These are phyloP conservation scores for Waltergamsia citrina DNA, from an alignment of 2,329 filamentous ascomycete genomes.

Conservation along the genomic window DNA sequence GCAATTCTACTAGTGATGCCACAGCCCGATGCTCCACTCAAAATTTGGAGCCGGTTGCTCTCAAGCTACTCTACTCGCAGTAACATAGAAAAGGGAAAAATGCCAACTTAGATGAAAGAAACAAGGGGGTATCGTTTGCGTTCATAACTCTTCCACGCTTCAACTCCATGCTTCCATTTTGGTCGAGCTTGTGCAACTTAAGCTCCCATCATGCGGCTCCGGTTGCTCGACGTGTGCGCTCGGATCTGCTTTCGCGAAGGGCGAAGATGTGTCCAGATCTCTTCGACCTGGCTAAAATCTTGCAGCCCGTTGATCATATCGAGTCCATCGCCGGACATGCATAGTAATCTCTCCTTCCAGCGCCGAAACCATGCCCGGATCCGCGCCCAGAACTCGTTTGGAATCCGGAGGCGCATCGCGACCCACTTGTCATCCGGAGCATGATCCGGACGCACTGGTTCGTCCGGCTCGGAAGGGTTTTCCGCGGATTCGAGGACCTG, in stretches of 20 bases:
- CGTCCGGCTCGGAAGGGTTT: constrained; percentile 25
- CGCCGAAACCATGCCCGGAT: constrained; percentile 32
- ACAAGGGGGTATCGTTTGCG: no score
- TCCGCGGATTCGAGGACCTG: constrained; percentile 33
- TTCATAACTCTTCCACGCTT: no score
- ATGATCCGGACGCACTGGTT: constrained; percentile 38
- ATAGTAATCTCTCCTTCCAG: constrained; percentile 13
- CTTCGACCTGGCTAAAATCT: constrained; percentile 10
- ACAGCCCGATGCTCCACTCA: no score
- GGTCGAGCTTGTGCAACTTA: no score
- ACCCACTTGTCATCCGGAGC: constrained; percentile 49
- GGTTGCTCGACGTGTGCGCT: neutral
- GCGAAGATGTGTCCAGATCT: constrained; percentile 13
- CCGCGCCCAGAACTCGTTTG: constrained; percentile 45
- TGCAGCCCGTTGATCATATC: constrained; percentile 7
- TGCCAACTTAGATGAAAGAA: no score
- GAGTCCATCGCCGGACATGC: constrained; percentile 2
- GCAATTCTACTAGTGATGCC: no score
- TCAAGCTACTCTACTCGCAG: no score
- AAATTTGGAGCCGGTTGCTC: no score
- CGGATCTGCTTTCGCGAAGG: constrained; percentile 5
- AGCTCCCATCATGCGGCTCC: no score
- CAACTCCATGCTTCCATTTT: no score
- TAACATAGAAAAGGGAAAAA: no score
- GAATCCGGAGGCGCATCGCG: constrained; percentile 45